Base-by-base conservation (phyloP, 306 rosid genomes). In the Lathyrus sativus region DNA sequence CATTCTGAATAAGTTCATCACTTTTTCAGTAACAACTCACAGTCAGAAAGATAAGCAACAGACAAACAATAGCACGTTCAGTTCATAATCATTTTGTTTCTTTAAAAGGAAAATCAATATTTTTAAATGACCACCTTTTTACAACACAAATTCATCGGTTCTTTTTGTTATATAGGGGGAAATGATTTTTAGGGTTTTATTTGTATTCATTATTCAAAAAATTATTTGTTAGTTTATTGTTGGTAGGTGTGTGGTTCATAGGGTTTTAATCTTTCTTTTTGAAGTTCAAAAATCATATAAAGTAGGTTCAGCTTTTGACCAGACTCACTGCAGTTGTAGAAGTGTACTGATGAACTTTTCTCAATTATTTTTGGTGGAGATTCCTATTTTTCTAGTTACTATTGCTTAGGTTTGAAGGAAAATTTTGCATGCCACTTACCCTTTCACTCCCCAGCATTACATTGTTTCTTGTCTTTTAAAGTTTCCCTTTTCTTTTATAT, bases 331-430 rank as follows among this genome's bases (percentile, higher is more conserved):
- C 76, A 65, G 68, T 75, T 67, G 35, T 11, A 42, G 79, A 80
- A 78, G 73, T 71, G 68, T 75, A 70, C 49, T 67, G 49, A 69
- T 70, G 51, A 65, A 74, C 46, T 53, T 68, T 67, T 76, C 11
- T 74, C 90, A 75, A 83, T 85, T 81, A 85, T 83, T 83, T 83
- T 73, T 63, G 79, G 29, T 28, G 56, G 68, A 79, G 77, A 75
- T 79, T 77, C 83, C 87, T 68, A 33, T 68, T 68, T 68, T 74
- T 28, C 69, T 65, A 62, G 79, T 74, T 37, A 66, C 76, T 57
- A 66, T 78, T 69, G 71, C 65, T 73, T 70, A 60, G 71, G 62
- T 54, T 70, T 67, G 29, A 65, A 71, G 70, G 46, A 38, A 68
- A 83, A 74, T 35, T 54, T 50, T 73, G 69, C 64, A 44, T 33